Evolutionary conservation across 208 protist genomes (phyloP), one percentile per base, ranked within the genome.

Genomic region (Vickermania ingenoplastis): DNA sequence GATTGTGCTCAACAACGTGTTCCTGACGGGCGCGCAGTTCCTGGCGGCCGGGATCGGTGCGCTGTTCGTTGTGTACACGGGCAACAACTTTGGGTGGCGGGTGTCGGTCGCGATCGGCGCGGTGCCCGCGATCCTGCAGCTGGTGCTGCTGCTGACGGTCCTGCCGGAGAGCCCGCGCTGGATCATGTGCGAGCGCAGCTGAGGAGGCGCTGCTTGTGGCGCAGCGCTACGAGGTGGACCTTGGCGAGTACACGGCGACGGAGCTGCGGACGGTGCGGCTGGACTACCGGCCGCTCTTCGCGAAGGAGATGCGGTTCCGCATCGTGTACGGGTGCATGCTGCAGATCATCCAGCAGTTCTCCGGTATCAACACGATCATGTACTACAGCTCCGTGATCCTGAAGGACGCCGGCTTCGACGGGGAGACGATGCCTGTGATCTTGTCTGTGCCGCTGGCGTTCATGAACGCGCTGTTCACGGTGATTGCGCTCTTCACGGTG

Each of bases 331-430:
- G 88, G 50, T 86, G 77, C 49, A 75, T 69, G 25, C 82, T 96
- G 41, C 91, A 96, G 70, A 72, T 95, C 29, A 75, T 96, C 31
- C 91, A 96, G 69, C 91, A 96, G 70, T 77, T 94, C 41, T 91
- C 78, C 23, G 91, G 89, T 21, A 96, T 95, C 64, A 96, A 96
- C 73, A 94, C 89, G 1, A 87, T 95, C 63, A 95, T 95, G 89
- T 97, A 97, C 72, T 97, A 97, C 77, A 92, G 83, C 62, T 72
- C 88, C 14, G 77, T 91, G 30, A 94, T 97, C 48, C 65, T 97
- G 25, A 73, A 81, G 31, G 79, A 91, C 50, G 80, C 83, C 11
- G 88, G 88, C 49, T 92, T 94, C 59, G 49, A 66, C 0, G 81
- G 86, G 26, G 65, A 59, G 30, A 90, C 75, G 29, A 83, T 81